Conservation (phyloP, 2,329 filamentous ascomycete genomes). For the Ceratocystis smalleyi region DNA sequence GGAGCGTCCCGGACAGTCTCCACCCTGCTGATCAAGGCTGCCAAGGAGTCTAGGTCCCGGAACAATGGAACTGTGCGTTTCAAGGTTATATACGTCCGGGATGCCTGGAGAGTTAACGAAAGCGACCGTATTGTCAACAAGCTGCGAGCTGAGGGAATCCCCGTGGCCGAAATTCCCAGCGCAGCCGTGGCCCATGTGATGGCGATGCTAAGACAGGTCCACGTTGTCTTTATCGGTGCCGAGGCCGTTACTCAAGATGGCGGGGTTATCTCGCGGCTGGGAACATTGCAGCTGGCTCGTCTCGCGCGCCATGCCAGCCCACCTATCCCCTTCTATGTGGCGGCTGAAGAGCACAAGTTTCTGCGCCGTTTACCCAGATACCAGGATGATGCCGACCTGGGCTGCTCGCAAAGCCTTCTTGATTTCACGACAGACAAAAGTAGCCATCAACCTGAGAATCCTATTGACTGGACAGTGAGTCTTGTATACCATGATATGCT, state of each 20-base stretch:
- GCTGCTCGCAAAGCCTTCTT: conserved; percentile 60
- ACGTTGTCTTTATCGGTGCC: conserved; percentile 50
- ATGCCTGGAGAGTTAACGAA: conserved; percentile 41
- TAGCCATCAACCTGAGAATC: conserved; percentile 33
- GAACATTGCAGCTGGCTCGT: conserved; percentile 70
- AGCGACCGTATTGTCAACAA: conserved; percentile 54
- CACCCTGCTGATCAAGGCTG: conserved; percentile 55
- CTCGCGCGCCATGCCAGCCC: conserved; percentile 49
- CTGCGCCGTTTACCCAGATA: conserved; percentile 60
- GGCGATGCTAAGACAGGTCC: conserved; percentile 37
- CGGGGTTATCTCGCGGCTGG: conserved; percentile 77
- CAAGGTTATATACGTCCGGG: conserved; percentile 64
- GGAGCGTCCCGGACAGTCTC: conserved; percentile 76
- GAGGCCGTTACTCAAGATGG: conserved; percentile 92
- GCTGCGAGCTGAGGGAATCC: conserved; percentile 58
- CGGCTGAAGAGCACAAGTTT: conserved; percentile 94
- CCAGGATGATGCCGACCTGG: conserved; percentile 53
- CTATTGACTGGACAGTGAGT: conserved; percentile 57
- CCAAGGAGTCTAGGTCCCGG: conserved; percentile 29
- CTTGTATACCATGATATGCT: conserved; percentile 5
- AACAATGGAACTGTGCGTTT: conserved; percentile 49
- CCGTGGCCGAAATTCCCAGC: conserved; percentile 49
- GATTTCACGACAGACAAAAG: conserved; percentile 47
- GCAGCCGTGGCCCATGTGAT: conserved; percentile 67
- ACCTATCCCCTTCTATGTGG: conserved; percentile 67